Percentiles rank a stretch among this genome's conserved stretches.
Evolutionary conservation across 192 early-diverging fungal genomes (phyloP).

Genomic region (Allomyces macrogynus): DNA sequence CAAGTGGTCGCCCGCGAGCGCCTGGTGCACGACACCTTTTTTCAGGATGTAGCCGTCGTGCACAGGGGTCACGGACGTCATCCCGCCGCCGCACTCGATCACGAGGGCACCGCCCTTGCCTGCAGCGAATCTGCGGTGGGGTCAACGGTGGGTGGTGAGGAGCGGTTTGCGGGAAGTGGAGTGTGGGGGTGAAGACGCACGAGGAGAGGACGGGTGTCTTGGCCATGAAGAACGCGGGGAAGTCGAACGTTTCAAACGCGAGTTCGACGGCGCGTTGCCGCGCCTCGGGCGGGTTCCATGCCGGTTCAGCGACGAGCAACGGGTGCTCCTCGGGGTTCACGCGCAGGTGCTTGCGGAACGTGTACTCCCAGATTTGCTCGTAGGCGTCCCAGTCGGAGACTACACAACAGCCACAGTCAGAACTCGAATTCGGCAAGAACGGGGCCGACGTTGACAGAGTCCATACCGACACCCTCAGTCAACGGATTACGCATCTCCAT

Average conservation of each 20-base stretch:
- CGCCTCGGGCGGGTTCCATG: conserved; percentile 68
- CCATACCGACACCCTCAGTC: conserved; percentile 59
- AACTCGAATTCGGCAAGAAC: background rate
- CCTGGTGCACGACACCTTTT: conserved; percentile 46
- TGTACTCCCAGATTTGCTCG: conserved; percentile 78
- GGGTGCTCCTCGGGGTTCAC: conserved; percentile 72
- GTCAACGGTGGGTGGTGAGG: background rate
- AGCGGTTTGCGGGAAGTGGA: too few species aligned
- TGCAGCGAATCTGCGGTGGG: conserved; percentile 51
- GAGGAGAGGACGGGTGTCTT: conserved; percentile 81
- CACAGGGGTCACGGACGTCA: conserved; percentile 83
- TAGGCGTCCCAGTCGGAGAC: conserved; percentile 87
- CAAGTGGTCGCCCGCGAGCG: conserved; percentile 63
- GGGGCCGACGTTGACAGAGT: background rate
- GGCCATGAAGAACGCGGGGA: conserved; percentile 85
- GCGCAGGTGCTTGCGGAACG: conserved; percentile 47
- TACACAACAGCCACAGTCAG: conserved; percentile 7
- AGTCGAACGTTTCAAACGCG: conserved; percentile 82
- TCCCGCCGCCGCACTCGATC: conserved; percentile 73
- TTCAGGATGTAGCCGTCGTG: conserved; percentile 90
- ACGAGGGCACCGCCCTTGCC: conserved; percentile 76
- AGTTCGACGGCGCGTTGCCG: conserved; percentile 77
- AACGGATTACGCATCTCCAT: conserved; percentile 74
- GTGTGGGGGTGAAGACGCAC: conserved; percentile 18
- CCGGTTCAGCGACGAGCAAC: conserved; percentile 70